Conservation (phyloP, 805 yeast species). For the Citeromyces nyonsensis region DNA sequence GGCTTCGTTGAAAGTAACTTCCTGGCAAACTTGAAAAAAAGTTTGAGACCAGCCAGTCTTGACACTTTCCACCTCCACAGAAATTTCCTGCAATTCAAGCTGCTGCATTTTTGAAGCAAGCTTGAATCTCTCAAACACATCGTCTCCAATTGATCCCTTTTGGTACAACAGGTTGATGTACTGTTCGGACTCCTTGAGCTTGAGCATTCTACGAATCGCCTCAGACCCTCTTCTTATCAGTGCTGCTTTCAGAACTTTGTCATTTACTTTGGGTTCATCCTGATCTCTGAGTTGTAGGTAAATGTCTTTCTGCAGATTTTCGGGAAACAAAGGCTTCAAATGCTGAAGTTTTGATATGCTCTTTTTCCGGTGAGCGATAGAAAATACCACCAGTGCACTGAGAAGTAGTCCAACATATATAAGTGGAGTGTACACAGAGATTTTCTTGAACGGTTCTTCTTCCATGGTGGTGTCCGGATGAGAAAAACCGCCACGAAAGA, state of each 20-base stretch:
- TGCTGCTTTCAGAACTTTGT: conserved; percentile 60
- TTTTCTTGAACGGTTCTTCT: conserved; percentile 17
- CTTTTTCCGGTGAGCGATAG: conserved; percentile 49
- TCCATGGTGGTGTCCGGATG: conserved; percentile 5
- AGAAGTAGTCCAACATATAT: conserved; percentile 59
- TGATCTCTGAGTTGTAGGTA: conserved; percentile 41
- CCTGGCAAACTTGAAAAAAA: conserved; percentile 70
- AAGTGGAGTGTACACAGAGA: conserved; percentile 59
- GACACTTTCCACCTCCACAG: conserved; percentile 54
- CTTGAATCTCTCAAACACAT: conserved; percentile 63
- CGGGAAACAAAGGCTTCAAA: conserved; percentile 61
- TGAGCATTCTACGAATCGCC: conserved; percentile 69
- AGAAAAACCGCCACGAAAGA: background rate
- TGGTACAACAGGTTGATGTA: conserved; percentile 61
- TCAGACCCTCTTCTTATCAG: conserved; percentile 68
- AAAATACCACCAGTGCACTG: conserved; percentile 51
- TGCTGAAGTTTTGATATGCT: conserved; percentile 30
- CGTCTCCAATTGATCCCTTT: conserved; percentile 86
- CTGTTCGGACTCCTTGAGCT: conserved; percentile 65
- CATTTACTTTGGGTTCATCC: conserved; percentile 50
- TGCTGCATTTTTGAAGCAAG: conserved; percentile 70
- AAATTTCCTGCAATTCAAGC: conserved; percentile 63
- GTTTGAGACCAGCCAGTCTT: conserved; percentile 72
- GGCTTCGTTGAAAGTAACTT: conserved; percentile 86
- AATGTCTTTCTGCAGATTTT: conserved; percentile 48